These are phyloP conservation scores for Vanilla planifolia DNA, from an alignment of 106 monocot genomes.

Conservation along the genomic window DNA sequence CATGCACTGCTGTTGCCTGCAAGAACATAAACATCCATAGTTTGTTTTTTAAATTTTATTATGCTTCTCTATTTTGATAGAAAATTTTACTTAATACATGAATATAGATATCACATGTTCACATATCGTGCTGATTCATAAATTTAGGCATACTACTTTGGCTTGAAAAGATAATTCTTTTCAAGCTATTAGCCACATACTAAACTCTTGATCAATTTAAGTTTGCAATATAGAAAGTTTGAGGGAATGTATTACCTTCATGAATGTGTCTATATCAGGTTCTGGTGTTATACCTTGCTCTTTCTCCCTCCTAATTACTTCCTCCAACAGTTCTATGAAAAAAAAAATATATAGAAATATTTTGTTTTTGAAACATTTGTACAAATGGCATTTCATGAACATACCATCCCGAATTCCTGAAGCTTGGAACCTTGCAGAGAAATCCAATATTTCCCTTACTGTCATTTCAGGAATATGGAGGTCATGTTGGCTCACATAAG, in stretches of 20 bases:
- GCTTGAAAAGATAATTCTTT: not conserved
- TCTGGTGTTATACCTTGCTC: conserved; percentile 1
- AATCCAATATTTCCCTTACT: conserved; percentile 10
- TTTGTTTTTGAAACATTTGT: too few relatives aligned
- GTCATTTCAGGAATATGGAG: conserved; percentile 17
- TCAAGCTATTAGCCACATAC: not conserved
- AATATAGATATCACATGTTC: not conserved
- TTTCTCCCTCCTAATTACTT: conserved; percentile 6
- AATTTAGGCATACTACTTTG: not conserved
- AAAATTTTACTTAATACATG: not conserved
- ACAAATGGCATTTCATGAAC: too few relatives aligned
- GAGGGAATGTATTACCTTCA: conserved; percentile 1
- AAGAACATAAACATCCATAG: not conserved
- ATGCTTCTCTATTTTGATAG: not conserved
- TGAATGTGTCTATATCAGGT: conserved; percentile 6
- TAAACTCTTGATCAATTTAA: not conserved
- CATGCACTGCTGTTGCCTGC: not conserved
- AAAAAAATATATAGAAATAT: too few relatives aligned
- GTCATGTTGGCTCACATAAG: conserved; percentile 74
- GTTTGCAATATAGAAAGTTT: not conserved
- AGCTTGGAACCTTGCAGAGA: conserved; percentile 10
- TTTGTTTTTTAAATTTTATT: not conserved
- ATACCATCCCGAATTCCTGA: not conserved
- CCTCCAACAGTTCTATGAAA: conserved; percentile 4
- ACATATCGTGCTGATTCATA: not conserved